Conservation (phyloP, 345 rosid genomes). For the Salix udensis region DNA sequence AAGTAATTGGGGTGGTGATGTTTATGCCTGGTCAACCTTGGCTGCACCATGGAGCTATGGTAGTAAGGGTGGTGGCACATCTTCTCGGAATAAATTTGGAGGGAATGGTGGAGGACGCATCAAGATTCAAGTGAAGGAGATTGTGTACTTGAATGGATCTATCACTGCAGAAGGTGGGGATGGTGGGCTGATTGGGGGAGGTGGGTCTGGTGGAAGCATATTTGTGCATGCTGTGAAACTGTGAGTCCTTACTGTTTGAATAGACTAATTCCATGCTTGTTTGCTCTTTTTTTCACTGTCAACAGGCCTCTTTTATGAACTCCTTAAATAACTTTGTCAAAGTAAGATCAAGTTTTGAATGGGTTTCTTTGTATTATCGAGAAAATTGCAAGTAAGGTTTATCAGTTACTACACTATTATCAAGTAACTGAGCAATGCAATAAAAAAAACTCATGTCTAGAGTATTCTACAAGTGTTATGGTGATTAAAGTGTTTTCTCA, state of each 20-base stretch:
- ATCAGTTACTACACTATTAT: not conserved
- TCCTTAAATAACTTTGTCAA: not conserved
- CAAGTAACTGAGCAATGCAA: not conserved
- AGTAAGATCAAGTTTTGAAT: not conserved
- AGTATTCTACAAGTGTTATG: not conserved
- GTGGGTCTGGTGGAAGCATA: slow-evolving; percentile 98
- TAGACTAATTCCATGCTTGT: not conserved
- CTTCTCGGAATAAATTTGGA: slow-evolving; percentile 41
- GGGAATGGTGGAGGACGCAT: slow-evolving; percentile 95
- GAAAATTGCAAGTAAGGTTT: not conserved
- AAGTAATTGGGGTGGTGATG: slow-evolving; percentile 92
- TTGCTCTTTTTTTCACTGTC: not conserved
- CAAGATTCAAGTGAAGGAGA: slow-evolving; percentile 53
- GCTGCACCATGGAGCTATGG: slow-evolving; percentile 91
- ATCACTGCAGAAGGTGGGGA: slow-evolving; percentile 78
- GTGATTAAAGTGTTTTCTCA: not conserved
- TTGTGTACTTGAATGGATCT: slow-evolving; percentile 73
- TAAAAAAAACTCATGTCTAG: not conserved
- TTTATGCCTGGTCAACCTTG: slow-evolving; percentile 85
- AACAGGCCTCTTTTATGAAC: not conserved
- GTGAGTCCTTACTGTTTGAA: slow-evolving; percentile 47
- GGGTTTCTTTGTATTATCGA: not conserved
- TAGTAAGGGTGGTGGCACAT: slow-evolving; percentile 75
- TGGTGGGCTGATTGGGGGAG: slow-evolving; percentile 74
- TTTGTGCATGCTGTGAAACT: slow-evolving; percentile 56